Conservation (phyloP, 441 rosid genomes). For the Biscutella laevigata region DNA sequence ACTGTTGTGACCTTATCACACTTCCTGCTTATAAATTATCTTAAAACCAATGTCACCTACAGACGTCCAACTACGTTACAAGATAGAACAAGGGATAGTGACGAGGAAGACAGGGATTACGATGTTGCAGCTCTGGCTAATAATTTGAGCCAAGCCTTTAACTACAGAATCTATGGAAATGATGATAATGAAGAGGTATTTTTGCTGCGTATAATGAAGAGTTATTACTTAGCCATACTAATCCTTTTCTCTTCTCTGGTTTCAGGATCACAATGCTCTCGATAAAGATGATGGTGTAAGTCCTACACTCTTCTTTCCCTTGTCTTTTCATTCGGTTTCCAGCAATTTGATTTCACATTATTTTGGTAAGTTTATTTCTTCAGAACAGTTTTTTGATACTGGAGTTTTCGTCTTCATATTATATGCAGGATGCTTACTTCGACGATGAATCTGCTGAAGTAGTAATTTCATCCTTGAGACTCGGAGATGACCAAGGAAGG, state of each 20-base stretch:
- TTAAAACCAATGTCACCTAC: constrained; percentile 23
- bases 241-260: constrained; percentile 9
- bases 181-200: constrained; percentile 78
- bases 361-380: background rate
- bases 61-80: constrained; percentile 92
- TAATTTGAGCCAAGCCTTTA: constrained; percentile 79
- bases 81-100: constrained; percentile 84
- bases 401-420: background rate
- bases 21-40: too few species aligned
- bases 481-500: constrained; percentile 94
- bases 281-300: constrained; percentile 81
- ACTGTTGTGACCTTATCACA: too few species aligned
- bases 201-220: background rate
- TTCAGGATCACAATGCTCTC: constrained; percentile 61
- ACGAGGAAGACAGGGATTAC: constrained; percentile 89
- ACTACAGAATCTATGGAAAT: constrained; percentile 74
- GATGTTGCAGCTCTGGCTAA: constrained; percentile 94
- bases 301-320: background rate
- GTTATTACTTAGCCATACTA: too few species aligned
- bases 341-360: background rate
- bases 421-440: constrained; percentile 73
- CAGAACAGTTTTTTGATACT: background rate
- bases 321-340: background rate
- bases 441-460: constrained; percentile 92
- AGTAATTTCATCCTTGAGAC: constrained; percentile 82